Conservation (phyloP, 805 yeast species). For the Nakazawaea wickerhamii region DNA sequence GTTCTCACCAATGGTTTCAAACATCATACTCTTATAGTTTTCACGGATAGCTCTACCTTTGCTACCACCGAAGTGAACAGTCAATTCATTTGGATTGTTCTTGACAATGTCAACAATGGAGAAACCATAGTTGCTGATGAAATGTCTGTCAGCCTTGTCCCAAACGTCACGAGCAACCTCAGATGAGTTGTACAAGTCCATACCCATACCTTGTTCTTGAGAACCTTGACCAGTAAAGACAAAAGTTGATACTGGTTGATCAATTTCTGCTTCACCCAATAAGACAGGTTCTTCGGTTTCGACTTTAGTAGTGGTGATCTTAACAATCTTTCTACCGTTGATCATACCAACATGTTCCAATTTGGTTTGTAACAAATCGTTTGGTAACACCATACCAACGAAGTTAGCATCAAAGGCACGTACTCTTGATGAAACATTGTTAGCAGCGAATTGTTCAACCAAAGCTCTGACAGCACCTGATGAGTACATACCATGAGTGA, state of each 20-base stretch:
- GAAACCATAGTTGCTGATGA: slow-evolving; percentile 91
- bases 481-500: slow-evolving; percentile 98
- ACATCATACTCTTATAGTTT: slow-evolving; percentile 95
- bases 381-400: slow-evolving; percentile 97
- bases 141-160: slow-evolving; percentile 96
- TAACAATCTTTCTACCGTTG: slow-evolving; percentile 95
- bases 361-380: slow-evolving; percentile 79
- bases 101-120: slow-evolving; percentile 92
- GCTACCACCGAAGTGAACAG: slow-evolving; percentile 97
- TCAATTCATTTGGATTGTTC: slow-evolving; percentile 92
- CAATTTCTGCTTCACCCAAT: slow-evolving; percentile 96
- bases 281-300: slow-evolving; percentile 76
- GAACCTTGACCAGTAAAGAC: slow-evolving; percentile 99
- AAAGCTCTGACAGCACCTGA: slow-evolving; percentile 92
- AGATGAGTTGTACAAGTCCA: slow-evolving; percentile 90
- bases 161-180: slow-evolving; percentile 92
- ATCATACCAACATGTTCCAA: slow-evolving; percentile 98
- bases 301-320: slow-evolving; percentile 81
- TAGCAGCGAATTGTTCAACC: slow-evolving; percentile 98
- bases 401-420: slow-evolving; percentile 88
- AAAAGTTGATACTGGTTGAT: slow-evolving; percentile 94
- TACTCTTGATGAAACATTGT: slow-evolving; percentile 92
- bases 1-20: slow-evolving; percentile 84
- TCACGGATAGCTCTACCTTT: slow-evolving; percentile 92
- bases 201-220: slow-evolving; percentile 99